These are phyloP conservation scores for Aspergillus unguis DNA, from an alignment of 2,329 filamentous ascomycete species.

Conservation along the genomic window DNA sequence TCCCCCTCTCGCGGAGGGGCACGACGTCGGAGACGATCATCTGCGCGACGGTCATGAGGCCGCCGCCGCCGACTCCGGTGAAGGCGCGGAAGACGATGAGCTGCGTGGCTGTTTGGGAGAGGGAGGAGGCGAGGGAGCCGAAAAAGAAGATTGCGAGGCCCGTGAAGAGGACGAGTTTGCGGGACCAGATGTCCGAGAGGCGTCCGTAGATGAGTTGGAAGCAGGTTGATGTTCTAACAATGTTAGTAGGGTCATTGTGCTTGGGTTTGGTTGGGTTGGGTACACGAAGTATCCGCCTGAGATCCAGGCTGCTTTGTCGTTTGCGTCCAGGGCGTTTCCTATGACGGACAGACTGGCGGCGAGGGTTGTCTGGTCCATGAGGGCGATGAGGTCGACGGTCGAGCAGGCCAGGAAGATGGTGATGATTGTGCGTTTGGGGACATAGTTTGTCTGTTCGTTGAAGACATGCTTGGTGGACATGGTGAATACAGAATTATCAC, in stretches of 20 bases:
- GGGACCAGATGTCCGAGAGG: constrained; percentile 58
- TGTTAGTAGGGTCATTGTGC: constrained; percentile 36
- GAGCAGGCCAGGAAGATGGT: constrained; percentile 59
- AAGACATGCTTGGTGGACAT: constrained; percentile 30
- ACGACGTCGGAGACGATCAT: constrained; percentile 63
- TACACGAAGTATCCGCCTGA: constrained; percentile 56
- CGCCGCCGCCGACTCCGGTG: constrained; percentile 60
- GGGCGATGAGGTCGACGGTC: constrained; percentile 53
- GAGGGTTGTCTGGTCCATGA: constrained; percentile 59
- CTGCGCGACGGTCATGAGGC: constrained; percentile 57
- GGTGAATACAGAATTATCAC: neutral
- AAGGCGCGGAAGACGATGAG: constrained; percentile 60
- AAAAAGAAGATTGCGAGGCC: constrained; percentile 54
- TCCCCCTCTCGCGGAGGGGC: constrained; percentile 57
- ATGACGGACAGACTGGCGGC: constrained; percentile 56
- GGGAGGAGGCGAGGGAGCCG: constrained; percentile 57
- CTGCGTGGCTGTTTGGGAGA: constrained; percentile 54
- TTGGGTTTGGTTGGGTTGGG: constrained; percentile 46
- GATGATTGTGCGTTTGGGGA: constrained; percentile 50
- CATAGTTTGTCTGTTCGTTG: constrained; percentile 58
- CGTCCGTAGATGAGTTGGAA: constrained; percentile 64
- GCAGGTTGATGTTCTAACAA: constrained; percentile 65
- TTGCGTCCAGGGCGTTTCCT: constrained; percentile 50
- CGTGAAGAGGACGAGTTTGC: constrained; percentile 56
- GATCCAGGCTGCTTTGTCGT: constrained; percentile 54